Percentiles rank a stretch among this genome's conserved stretches.
Evolutionary conservation across 2,329 filamentous ascomycete species (phyloP).

Genomic region (Esteya vermicola): DNA sequence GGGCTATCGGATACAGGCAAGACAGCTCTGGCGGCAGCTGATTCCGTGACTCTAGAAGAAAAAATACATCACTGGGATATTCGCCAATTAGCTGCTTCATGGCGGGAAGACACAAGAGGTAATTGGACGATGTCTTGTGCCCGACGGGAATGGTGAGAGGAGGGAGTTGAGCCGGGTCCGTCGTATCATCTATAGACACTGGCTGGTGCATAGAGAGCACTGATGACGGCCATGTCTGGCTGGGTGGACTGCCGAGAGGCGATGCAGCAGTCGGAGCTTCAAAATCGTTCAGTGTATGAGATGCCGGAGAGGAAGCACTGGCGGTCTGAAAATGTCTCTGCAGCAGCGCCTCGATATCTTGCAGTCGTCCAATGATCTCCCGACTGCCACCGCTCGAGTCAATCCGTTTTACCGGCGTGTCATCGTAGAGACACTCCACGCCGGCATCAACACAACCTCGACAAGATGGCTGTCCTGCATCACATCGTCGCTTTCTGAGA

Average conservation of each 20-base stretch:
- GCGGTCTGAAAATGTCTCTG: constrained; percentile 11
- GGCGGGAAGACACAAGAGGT: constrained; percentile 14
- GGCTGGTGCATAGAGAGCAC: not conserved
- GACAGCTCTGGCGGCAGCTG: constrained; percentile 13
- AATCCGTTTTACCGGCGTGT: constrained; percentile 13
- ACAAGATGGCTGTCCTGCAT: constrained; percentile 14
- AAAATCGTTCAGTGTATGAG: too few relatives aligned
- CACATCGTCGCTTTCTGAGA: constrained; percentile 16
- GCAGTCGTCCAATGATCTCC: constrained; percentile 15
- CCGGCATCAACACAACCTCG: constrained; percentile 14
- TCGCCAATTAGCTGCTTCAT: constrained; percentile 17
- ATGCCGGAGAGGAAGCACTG: constrained; percentile 7
- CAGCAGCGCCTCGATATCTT: constrained; percentile 14
- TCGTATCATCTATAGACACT: not conserved
- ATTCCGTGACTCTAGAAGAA: constrained; percentile 14
- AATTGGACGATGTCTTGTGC: constrained; percentile 17
- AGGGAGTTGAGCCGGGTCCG: constrained; percentile 8
- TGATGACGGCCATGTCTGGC: too few relatives aligned
- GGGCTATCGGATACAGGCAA: not conserved
- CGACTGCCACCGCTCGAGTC: constrained; percentile 16
- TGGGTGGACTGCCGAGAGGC: too few relatives aligned
- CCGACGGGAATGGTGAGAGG: constrained; percentile 16
- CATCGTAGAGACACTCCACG: constrained; percentile 16
- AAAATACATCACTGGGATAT: constrained; percentile 16
- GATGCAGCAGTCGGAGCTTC: too few relatives aligned